phyloP scores from a whole-genome alignment of 2,329 filamentous ascomycete species.

The Endoconidiophora polonica region DNA sequence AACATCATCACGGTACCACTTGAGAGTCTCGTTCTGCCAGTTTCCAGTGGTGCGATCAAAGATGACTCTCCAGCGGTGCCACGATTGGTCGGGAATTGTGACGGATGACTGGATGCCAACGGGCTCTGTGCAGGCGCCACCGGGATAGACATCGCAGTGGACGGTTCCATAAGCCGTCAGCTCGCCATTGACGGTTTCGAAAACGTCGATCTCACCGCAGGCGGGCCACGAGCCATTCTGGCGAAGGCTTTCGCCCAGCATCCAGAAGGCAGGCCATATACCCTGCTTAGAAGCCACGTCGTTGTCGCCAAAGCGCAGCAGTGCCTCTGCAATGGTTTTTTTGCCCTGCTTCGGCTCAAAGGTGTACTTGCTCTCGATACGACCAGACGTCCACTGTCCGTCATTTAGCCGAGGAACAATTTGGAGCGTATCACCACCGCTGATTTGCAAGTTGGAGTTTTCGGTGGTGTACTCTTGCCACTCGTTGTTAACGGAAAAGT shows the following conservation, averaged over 20 bases:
- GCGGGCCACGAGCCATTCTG: slow-evolving; percentile 33
- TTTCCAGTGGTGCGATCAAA: slow-evolving; percentile 30
- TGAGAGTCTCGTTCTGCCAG: slow-evolving; percentile 33
- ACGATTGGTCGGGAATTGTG: slow-evolving; percentile 24
- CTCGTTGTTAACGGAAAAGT: slow-evolving; percentile 34
- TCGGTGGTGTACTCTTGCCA: slow-evolving; percentile 31
- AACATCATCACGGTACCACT: slow-evolving; percentile 31
- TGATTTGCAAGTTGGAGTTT: slow-evolving; percentile 32
- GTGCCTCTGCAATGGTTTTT: slow-evolving; percentile 29
- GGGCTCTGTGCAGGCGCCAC: slow-evolving; percentile 36
- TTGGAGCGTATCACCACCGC: slow-evolving; percentile 32
- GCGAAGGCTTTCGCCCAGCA: slow-evolving; percentile 33
- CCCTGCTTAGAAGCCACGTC: slow-evolving; percentile 29
- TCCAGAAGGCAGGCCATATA: slow-evolving; percentile 43
- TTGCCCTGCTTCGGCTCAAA: slow-evolving; percentile 30
- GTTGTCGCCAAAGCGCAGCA: slow-evolving; percentile 30
- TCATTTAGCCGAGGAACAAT: slow-evolving; percentile 29
- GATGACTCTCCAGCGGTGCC: slow-evolving; percentile 33
- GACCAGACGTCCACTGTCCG: slow-evolving; percentile 35
- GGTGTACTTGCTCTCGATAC: slow-evolving; percentile 32
- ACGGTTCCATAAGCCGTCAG: slow-evolving; percentile 30
- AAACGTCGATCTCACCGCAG: slow-evolving; percentile 40
- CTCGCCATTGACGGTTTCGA: slow-evolving; percentile 37
- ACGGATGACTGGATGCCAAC: slow-evolving; percentile 24
- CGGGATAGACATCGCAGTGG: slow-evolving; percentile 31